phyloP scores from a whole-genome alignment of 352 stramenopile species.

The Sclerospora graminicola region DNA sequence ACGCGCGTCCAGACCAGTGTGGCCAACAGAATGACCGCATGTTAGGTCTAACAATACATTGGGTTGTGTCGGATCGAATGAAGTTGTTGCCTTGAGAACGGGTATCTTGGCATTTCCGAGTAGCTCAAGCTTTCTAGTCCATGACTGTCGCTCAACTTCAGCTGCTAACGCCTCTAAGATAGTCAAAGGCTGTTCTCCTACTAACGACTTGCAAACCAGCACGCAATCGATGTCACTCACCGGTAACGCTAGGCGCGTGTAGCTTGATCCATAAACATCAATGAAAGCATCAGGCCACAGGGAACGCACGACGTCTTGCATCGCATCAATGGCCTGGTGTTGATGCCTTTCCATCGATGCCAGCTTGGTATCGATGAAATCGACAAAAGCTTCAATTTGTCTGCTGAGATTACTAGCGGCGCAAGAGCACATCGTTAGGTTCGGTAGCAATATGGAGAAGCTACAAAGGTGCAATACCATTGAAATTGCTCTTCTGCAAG shows the following conservation, averaged over 20 bases:
- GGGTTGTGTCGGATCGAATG: constrained; percentile 15
- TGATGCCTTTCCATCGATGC: constrained; percentile 28
- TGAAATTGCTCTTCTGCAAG: constrained; percentile 22
- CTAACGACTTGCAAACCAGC: constrained; percentile 75
- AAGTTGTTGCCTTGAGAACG: constrained; percentile 89
- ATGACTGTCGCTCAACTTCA: constrained; percentile 68
- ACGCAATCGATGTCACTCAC: constrained; percentile 96
- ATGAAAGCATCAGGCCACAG: constrained; percentile 87
- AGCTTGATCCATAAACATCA: constrained; percentile 95
- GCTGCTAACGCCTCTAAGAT: constrained; percentile 86
- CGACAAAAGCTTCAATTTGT: constrained; percentile 45
- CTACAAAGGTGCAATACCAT: constrained; percentile 12
- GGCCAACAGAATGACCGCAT: constrained; percentile 88
- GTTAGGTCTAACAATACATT: constrained; percentile 89
- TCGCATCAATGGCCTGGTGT: constrained; percentile 32
- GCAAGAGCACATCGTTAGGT: constrained; percentile 6
- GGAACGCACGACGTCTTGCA: constrained; percentile 32
- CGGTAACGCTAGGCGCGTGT: constrained; percentile 91
- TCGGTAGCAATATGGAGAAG: not conserved
- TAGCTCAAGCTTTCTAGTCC: constrained; percentile 86
- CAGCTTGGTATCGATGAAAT: constrained; percentile 35
- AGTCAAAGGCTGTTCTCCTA: constrained; percentile 60
- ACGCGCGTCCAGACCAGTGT: constrained; percentile 90
- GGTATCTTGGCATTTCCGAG: constrained; percentile 92
- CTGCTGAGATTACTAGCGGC: constrained; percentile 30